Evolutionary conservation across 1,284 basidiomycete species (phyloP), one percentile per base, ranked within the genome.

Genomic region (Sanghuangporus weigelae): DNA sequence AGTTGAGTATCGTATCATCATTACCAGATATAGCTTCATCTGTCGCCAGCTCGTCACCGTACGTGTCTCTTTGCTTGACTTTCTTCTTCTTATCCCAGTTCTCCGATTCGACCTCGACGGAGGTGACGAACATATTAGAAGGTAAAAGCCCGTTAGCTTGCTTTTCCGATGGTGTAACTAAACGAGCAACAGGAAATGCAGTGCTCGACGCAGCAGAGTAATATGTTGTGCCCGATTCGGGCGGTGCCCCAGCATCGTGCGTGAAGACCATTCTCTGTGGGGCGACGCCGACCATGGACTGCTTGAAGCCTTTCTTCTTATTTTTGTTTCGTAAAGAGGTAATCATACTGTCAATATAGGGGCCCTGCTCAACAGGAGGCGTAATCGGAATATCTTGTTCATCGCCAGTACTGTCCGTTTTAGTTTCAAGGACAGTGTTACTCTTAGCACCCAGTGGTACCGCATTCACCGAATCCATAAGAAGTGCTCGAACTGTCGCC

Each of bases 271-370:
- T 87, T 70, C 84, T 88, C 31, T 77, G 70, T 0, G 84, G 79
- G 3, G 83, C 74, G 0, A 79, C 76, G 11, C 70, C 76, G 0
- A 72, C 66, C 72, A 88, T 78, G 3, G 81, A 74, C 48, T 80
- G 75, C 68, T 81, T 85, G 73, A 86, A 90, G 11, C 84, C 85
- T 64, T 82, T 86, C 57, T 82, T 83, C 73, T 91, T 90, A 73
- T 90, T 90, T 72, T 90, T 90, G 70, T 89, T 90, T 57, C 83
- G 78, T 14, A 90, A 73, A 1, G 82, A 83, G 58, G 83, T 76
- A 83, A 86, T 84, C 75, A 82, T 80, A 54, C 80, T 65, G 46
- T 68, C 60, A 0, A 71, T 64, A 65, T 70, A 62, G 16, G 38
- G 35, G n/a, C 49, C 26, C 14, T 51, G 49, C 23, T 51, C 49